These are phyloP conservation scores for Paracorniculantispora psalliotae DNA, from an alignment of 2,329 filamentous ascomycete species.

Conservation along the genomic window DNA sequence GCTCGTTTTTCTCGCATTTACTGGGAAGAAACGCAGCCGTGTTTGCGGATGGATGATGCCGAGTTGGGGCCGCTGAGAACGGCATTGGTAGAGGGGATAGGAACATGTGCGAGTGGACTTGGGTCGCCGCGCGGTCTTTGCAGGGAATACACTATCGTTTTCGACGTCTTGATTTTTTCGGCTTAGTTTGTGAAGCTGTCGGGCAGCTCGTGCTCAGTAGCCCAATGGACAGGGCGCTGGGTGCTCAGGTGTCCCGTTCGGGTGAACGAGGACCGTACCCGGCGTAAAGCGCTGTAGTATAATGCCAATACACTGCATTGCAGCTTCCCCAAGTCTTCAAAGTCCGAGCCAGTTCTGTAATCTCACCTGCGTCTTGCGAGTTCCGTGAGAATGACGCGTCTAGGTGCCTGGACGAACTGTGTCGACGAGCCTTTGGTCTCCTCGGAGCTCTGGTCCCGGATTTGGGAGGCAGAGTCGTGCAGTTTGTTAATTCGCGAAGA, in stretches of 20 bases:
- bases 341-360: not conserved
- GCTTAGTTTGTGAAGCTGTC: not conserved
- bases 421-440: not conserved
- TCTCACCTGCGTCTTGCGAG: not conserved
- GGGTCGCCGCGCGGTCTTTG: not conserved
- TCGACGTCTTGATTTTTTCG: not conserved
- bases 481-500: too few species aligned
- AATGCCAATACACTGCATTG: not conserved
- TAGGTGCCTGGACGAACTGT: not conserved
- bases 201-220: not conserved
- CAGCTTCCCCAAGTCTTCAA: not conserved
- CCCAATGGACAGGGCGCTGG: too few species aligned
- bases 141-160: not conserved
- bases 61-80: not conserved
- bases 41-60: not conserved
- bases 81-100: not conserved
- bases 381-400: not conserved
- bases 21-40: not conserved
- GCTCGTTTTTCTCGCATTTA: constrained; percentile 1
- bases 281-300: not conserved
- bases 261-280: not conserved
- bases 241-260: not conserved
- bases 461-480: not conserved
- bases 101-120: not conserved
- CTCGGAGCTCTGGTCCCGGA: not conserved